These are phyloP conservation scores for Isoetes taiwanensis DNA, from an alignment of 75 land plant genomes.

Conservation along the genomic window DNA sequence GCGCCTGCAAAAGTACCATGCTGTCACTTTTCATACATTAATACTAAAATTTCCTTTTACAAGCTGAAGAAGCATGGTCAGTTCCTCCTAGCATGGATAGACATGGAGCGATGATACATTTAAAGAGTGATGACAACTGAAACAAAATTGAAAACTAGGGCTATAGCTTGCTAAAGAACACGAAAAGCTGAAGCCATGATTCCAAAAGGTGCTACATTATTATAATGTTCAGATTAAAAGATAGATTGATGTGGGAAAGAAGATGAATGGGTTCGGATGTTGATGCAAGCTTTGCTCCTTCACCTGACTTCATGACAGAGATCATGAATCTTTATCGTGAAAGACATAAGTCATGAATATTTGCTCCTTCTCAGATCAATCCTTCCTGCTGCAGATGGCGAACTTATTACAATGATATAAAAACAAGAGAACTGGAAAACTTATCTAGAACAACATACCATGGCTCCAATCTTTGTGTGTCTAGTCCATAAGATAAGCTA, in stretches of 20 bases:
- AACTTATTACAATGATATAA: too few species aligned
- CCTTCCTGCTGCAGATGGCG: too few species aligned
- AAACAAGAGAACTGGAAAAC: too few species aligned
- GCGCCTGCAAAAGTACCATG: conserved; percentile 34
- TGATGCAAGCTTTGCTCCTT: conserved; percentile 40
- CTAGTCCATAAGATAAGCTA: too few species aligned
- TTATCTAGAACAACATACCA: too few species aligned
- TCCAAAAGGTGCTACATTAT: not conserved
- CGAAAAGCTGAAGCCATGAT: not conserved
- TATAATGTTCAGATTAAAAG: too few species aligned
- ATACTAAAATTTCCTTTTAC: not conserved
- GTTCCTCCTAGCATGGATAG: not conserved
- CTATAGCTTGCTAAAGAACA: not conserved
- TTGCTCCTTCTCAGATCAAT: conserved; percentile 31
- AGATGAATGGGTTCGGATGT: too few species aligned
- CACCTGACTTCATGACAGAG: conserved; percentile 79
- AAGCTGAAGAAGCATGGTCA: not conserved
- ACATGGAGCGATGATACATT: too few species aligned
- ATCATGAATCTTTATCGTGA: conserved; percentile 55
- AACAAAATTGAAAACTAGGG: not conserved
- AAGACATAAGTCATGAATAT: too few species aligned
- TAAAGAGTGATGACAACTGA: not conserved
- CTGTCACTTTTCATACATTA: too few species aligned
- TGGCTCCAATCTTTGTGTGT: too few species aligned
- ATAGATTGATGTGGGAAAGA: too few species aligned